Base-by-base conservation (phyloP, 1,284 basidiomycete species). In the Kalmanozyma brasiliensis region DNA sequence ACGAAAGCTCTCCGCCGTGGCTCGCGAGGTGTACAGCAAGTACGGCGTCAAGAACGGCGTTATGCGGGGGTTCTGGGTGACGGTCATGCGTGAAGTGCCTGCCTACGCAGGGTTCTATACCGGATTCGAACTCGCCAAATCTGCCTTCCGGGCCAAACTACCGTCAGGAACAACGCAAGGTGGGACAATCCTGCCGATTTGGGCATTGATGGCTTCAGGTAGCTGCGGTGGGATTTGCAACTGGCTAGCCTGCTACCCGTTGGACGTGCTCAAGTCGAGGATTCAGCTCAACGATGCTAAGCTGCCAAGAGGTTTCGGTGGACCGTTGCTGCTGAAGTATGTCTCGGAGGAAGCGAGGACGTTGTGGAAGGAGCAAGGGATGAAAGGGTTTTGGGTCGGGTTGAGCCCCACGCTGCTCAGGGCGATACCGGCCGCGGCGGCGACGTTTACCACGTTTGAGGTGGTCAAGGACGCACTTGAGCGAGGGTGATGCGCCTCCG, bases 11-110 rank as follows among this genome's bases (percentile, higher is more conserved):
- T 85, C 96, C 29, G 84, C 84, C 3, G 86, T 96, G 4, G 88
- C 88, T 6, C 85, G 83, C 17, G 91, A 94, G 10, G 52, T 94
- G 88, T 95, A 92, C 89, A 82, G 79, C 26, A 84, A 91, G 55
- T 92, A 89, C 85, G 94, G 95, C 0, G 88, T 97, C 69, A 84
- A 88, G 38, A 86, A 88, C 59, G 95, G 95, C 8, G 87, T 98
- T 49, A 96, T 98, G 94, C 86, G 95, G 30, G 95, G 95, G 0
- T 98, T 94, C 82, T 96, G 94, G 93, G 87, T 94, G n/a, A 98
- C 95, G 0, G 88, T 97, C 24, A 87, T 89, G 0, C 86, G 94
- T 74, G 95, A 98, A 83, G 93, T 96, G 40, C 94, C 94, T 4
- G 94, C 93, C 8, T 97, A 97, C 79, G 93, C 94, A 36, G 93